These are phyloP conservation scores for Clavulina sp. DNA, from an alignment of 768 basidiomycete species.

Conservation along the genomic window DNA sequence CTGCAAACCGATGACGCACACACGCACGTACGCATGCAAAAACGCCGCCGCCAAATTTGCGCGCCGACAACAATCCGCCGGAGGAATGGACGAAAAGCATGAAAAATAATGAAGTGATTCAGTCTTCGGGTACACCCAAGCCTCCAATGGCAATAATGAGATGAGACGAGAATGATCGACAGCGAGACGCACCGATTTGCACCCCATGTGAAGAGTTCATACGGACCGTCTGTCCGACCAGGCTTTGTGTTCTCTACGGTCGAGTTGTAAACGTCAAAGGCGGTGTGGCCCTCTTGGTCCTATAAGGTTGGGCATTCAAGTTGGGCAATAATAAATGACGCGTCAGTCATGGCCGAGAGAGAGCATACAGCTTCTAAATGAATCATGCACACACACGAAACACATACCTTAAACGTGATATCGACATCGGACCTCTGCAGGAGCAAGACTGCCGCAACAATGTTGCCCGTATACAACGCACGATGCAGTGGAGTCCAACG, in stretches of 20 bases:
- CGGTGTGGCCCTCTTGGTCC: constrained; percentile 77
- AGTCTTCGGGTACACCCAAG: too few relatives aligned
- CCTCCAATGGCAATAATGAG: neutral
- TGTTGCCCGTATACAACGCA: constrained; percentile 63
- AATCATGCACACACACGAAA: too few relatives aligned
- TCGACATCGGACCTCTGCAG: constrained; percentile 62
- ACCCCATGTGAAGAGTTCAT: constrained; percentile 80
- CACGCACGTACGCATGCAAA: neutral
- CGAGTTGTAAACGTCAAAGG: constrained; percentile 86
- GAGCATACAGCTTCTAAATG: too few relatives aligned
- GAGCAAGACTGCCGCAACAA: constrained; percentile 52
- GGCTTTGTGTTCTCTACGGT: constrained; percentile 65
- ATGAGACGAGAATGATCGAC: neutral
- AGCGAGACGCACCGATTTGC: constrained; percentile 37
- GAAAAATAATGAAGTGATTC: too few relatives aligned
- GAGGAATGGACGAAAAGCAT: too few relatives aligned
- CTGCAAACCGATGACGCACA: too few relatives aligned
- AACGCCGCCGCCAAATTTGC: too few relatives aligned
- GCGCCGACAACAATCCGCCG: too few relatives aligned
- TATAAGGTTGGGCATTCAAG: constrained; percentile 16
- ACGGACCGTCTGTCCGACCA: constrained; percentile 7
- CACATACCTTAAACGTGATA: constrained; percentile 27
- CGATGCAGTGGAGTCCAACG: constrained; percentile 87
- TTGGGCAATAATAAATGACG: neutral
- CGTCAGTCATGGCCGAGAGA: too few relatives aligned